Evolutionary conservation across 164 flowering plant genomes (phyloP).

Genomic region (Aristolochia californica): DNA sequence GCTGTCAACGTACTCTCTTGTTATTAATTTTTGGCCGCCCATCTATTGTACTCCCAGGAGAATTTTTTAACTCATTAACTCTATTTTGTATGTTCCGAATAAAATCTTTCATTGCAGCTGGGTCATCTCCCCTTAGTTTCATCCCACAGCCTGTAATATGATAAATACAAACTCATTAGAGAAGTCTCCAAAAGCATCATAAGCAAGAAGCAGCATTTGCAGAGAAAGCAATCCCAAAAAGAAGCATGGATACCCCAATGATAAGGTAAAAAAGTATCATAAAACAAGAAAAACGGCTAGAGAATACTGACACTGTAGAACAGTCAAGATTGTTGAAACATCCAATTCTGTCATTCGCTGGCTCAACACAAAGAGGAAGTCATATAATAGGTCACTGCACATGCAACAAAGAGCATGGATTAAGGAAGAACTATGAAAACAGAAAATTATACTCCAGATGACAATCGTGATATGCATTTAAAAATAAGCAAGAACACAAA

Average conservation of each 20-base stretch:
- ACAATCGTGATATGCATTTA: conserved; percentile 1
- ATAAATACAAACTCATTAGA: neutral
- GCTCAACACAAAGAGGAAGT: conserved; percentile 63
- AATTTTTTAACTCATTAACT: conserved; percentile 56
- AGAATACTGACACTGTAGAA: conserved; percentile 60
- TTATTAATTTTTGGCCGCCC: conserved; percentile 26
- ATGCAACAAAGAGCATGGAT: neutral
- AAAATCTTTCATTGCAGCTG: conserved; percentile 79
- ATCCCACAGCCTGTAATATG: conserved; percentile 73
- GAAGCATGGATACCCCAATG: neutral
- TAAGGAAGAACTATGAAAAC: too few species aligned
- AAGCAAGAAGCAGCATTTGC: neutral
- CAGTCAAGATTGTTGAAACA: conserved; percentile 77
- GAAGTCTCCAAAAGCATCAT: conserved; percentile 1
- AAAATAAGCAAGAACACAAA: neutral
- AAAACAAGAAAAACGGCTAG: neutral
- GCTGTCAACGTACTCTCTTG: conserved; percentile 50
- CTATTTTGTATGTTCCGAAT: conserved; percentile 58
- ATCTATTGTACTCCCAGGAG: conserved; percentile 26
- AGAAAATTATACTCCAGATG: too few species aligned
- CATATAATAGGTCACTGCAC: conserved; percentile 86
- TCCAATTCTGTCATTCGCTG: conserved; percentile 71
- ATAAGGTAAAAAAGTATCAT: neutral
- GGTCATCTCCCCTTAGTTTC: conserved; percentile 90
- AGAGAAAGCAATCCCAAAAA: neutral